These are phyloP conservation scores for Pseudopediastrum boryanum DNA, from an alignment of 139 green algal genomes.

Conservation along the genomic window DNA sequence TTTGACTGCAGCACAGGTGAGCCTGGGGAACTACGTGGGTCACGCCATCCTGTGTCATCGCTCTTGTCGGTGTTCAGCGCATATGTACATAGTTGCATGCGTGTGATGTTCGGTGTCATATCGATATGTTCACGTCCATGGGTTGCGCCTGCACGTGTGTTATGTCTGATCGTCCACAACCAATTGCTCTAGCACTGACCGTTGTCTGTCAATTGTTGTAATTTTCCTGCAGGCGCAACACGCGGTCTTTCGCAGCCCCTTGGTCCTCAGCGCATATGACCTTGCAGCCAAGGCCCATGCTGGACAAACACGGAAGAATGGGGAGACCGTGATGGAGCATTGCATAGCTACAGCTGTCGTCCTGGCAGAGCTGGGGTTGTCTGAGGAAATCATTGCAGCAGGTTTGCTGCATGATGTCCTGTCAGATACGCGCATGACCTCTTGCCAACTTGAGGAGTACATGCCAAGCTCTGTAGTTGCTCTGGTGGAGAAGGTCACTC, in stretches of 20 bases:
- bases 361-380: slow-evolving; percentile 68
- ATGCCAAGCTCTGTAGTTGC: slow-evolving; percentile 42
- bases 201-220: background rate
- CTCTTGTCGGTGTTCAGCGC: no score
- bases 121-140: no score
- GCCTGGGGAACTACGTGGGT: no score
- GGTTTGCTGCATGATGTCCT: slow-evolving; percentile 73
- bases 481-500: slow-evolving; percentile 52
- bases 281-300: slow-evolving; percentile 47
- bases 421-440: slow-evolving; percentile 50
- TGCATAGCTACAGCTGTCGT: slow-evolving; percentile 61
- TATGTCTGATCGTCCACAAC: background rate
- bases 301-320: slow-evolving; percentile 48
- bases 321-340: slow-evolving; percentile 57
- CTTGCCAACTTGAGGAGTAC: slow-evolving; percentile 45
- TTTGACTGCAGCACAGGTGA: no score
- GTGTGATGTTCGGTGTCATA: no score
- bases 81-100: no score
- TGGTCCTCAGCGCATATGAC: slow-evolving; percentile 25
- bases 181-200: background rate
- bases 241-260: slow-evolving; percentile 19
- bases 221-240: slow-evolving; percentile 5
- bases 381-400: slow-evolving; percentile 59
- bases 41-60: no score
- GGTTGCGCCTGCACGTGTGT: no score